Conservation (phyloP, 768 basidiomycete genomes). For the Auricularia sp. region DNA sequence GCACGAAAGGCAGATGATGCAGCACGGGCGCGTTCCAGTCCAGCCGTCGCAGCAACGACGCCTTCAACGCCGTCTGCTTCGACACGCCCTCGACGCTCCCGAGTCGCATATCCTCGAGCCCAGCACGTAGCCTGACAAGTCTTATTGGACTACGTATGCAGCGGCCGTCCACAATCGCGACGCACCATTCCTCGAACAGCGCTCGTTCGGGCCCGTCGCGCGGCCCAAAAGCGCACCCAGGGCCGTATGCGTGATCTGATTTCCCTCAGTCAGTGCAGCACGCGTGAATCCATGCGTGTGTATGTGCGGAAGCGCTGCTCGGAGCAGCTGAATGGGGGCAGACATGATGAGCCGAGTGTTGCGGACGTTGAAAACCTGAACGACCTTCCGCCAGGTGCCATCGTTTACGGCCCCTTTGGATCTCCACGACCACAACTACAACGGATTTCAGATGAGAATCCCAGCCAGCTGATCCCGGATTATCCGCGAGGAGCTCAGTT, state of each 20-base stretch:
- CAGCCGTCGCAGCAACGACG: neutral
- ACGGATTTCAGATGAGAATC: no score
- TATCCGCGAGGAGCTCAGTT: no score
- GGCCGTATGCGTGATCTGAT: neutral
- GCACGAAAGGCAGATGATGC: neutral
- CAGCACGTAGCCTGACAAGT: neutral
- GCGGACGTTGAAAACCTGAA: no score
- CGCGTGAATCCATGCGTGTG: neutral
- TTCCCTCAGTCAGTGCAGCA: neutral
- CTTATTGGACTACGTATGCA: no score
- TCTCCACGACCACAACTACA: no score
- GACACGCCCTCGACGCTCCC: neutral
- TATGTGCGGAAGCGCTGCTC: neutral
- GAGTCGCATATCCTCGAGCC: neutral
- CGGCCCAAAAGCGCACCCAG: neutral
- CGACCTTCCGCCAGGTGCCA: no score
- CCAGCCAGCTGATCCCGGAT: no score
- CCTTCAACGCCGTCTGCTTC: neutral
- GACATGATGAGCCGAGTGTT: neutral
- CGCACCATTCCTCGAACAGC: neutral
- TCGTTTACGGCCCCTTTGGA: no score
- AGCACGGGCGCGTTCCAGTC: neutral
- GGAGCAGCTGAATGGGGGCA: neutral
- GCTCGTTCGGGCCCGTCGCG: neutral
- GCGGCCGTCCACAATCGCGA: neutral